Evolutionary conservation across 2,329 filamentous ascomycete genomes (phyloP), one percentile per base, ranked within the genome.

Genomic region (Dactylella cylindrospora): DNA sequence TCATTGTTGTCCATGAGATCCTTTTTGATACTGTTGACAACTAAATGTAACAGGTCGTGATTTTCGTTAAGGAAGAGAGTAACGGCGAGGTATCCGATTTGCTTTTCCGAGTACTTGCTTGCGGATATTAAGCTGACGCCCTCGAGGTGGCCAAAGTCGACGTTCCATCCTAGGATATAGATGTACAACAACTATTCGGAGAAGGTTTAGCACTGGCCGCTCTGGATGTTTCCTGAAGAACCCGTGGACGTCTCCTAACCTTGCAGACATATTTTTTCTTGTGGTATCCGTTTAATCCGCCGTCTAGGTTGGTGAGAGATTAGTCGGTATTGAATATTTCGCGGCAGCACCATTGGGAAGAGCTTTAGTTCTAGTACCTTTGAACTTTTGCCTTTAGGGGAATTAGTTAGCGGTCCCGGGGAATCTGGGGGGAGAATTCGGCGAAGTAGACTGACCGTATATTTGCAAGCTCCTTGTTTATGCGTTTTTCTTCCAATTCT

Each of bases 221-320:
- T 28, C 15, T 17, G n/a, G 13, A 39, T 31, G 26, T 32, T 32
- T 51, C 17, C 22, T 38, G 17, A 25, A 51, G 57, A 44, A 44
- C 20, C 53, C 15, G 40, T 15, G 7, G 22, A n/a, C 41, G 33
- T 15, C n/a, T 4, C 46, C 72, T 51, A 76, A 83, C 81, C 78
- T 98, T 98, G 88, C 93, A 98, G 68, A 98, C 93, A 73, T 98
- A 98, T 86, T 98, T 98, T 81, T 98, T 98, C 79, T 94, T 96
- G 78, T 96, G 90, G 72, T 98, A 98, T 67, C 93, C 94, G 72
- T 86, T 95, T 57, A 98, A 78, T 71, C 81, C 93, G 66, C 90
- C 90, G 73, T 93, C 88, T 84, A 65, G 59, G 52, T 4, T 51
- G 29, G 65, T 32, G 55, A 5, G 38, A 40, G 31, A n/a, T 39